Base-by-base conservation (phyloP, 2,329 filamentous ascomycete genomes). In the Claviceps lovelessii region DNA sequence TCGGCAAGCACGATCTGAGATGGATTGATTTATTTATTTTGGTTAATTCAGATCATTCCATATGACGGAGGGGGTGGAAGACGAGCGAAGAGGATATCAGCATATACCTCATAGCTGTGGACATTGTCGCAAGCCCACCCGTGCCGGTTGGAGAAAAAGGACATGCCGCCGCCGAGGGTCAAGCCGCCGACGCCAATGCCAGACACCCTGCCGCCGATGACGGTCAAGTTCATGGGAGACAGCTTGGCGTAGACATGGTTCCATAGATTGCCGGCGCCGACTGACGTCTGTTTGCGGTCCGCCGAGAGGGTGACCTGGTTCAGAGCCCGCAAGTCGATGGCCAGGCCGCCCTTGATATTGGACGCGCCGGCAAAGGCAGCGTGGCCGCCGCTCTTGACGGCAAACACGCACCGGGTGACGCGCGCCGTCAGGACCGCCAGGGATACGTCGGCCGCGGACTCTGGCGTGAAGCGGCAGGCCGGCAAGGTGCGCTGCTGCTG, bases 1-100 rank as follows among this genome's bases (percentile, higher is more conserved):
- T 64, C 64, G 0, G 71, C 73, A 9, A 73, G 72, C 2, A 80
- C 69, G 5, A 76, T 9, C 46, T 48, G 68, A 37, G 57, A 68
- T 23, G 2, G 23, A 23, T 33, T 33, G 4, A 9, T 33, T 33
- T 23, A 23, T 33, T 33, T 33, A 33, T 33, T 33, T 33, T 33
- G 23, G 23, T 33, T 1, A 33, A 55, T 15, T 49, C 42, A 1
- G 3, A 42, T 28, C 1, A 17, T 47, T 17, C 13, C 13, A 15
- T 29, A 15, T 13, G 19, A 46, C 13, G 19, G 15, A 46, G 5
- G n/a, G n/a, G 42, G 44, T 17, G 11, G 23, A 23, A 23, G 23
- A 23, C 23, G 3, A 23, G 23, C 23, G 23, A 23, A 23, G 23
- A 23, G 23, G 23, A 23, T 23, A 2, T n/a, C n/a, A 4, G 7